Evolutionary conservation across 768 basidiomycete species (phyloP).

Genomic region (Cantharellus cinnabarinus): DNA sequence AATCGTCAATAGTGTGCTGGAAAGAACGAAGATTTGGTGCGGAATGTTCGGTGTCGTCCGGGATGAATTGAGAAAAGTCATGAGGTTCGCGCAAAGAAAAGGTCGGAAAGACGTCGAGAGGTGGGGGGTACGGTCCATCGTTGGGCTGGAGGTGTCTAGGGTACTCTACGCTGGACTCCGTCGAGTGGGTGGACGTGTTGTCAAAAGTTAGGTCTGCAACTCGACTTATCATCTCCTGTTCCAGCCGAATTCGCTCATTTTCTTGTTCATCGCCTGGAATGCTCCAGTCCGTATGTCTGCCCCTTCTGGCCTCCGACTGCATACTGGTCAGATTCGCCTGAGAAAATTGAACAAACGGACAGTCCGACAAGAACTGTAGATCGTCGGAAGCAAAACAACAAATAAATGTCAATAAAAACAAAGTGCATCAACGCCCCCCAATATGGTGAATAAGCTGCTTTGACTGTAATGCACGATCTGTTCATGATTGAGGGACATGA

Average conservation of each 20-base stretch:
- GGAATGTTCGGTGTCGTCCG: constrained; percentile 7
- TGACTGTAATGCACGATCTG: no score
- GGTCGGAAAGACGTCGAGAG: constrained; percentile 23
- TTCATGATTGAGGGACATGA: no score
- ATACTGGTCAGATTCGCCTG: no score
- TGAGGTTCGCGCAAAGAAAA: constrained; percentile 37
- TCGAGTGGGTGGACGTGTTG: background rate
- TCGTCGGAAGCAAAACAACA: no score
- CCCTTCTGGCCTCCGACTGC: no score
- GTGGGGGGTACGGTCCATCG: constrained; percentile 22
- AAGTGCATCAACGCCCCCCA: no score
- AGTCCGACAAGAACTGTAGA: no score
- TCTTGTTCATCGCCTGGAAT: constrained; percentile 24
- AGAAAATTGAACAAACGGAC: no score
- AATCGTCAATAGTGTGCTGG: constrained; percentile 29
- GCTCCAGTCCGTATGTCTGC: background rate
- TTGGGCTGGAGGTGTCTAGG: constrained; percentile 44
- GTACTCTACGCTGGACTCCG: constrained; percentile 34
- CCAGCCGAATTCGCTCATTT: constrained; percentile 54
- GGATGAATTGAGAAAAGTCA: constrained; percentile 8
- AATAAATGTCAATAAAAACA: no score
- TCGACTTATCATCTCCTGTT: constrained; percentile 42
- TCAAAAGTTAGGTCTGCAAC: constrained; percentile 26
- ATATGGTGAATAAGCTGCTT: no score
- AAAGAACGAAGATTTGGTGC: constrained; percentile 14